phyloP scores from a whole-genome alignment of 1,139 yeast species.

The Kodamaea derodonti region DNA sequence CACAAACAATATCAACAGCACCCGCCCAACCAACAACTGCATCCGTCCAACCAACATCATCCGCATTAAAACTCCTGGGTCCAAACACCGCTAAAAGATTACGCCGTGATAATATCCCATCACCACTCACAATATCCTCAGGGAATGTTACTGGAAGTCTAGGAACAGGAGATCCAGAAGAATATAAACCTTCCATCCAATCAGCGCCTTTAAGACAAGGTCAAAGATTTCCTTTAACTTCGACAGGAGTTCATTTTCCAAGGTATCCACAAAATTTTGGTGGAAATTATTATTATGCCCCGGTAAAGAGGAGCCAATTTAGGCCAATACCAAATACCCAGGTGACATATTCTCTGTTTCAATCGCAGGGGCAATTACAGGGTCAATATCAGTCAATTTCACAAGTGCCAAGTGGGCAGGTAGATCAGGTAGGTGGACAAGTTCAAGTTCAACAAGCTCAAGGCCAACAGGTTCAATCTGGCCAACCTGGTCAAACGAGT shows the following conservation, averaged over 20 bases:
- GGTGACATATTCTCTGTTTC: slow-evolving; percentile 10
- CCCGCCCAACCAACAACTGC: background rate
- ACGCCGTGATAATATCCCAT: slow-evolving; percentile 42
- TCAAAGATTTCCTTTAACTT: slow-evolving; percentile 7
- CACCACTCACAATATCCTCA: slow-evolving; percentile 30
- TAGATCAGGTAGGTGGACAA: no score
- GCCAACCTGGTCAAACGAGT: background rate
- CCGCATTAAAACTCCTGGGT: slow-evolving; percentile 12
- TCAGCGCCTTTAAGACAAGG: slow-evolving; percentile 40
- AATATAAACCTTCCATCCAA: slow-evolving; percentile 29
- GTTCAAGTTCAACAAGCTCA: background rate
- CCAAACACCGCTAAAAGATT: slow-evolving; percentile 33
- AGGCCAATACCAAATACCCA: slow-evolving; percentile 14
- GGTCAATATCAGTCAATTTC: no score
- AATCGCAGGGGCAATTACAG: no score
- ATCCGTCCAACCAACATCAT: background rate
- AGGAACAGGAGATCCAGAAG: slow-evolving; percentile 1
- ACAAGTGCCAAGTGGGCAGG: no score
- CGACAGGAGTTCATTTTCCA: slow-evolving; percentile 7
- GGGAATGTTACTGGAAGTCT: background rate
- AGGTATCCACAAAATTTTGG: slow-evolving; percentile 4
- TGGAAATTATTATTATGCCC: slow-evolving; percentile 7
- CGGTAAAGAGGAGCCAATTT: slow-evolving; percentile 12
- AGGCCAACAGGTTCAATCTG: slow-evolving; percentile 1
- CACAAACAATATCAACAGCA: background rate